Evolutionary conservation across 129 eudicot genomes (phyloP), one percentile per base, ranked within the genome.

Genomic region (Gnaphalium uliginosum): DNA sequence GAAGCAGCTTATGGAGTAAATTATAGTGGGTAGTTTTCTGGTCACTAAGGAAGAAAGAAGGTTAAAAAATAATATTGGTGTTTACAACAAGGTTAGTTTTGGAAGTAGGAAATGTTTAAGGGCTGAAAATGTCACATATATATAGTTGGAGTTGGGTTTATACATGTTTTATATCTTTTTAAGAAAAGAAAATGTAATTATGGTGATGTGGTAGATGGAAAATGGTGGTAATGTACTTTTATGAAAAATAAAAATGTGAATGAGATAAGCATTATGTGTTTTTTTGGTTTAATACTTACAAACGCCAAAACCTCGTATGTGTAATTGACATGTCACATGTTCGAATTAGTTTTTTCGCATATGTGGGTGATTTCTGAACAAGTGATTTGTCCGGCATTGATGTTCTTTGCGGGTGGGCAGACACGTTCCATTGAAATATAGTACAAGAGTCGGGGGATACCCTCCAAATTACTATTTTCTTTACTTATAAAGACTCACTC

Each of bases 71-170:
- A 41, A 23, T 5, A 39, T 7, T 39, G 57, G n/a, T 39, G 50
- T n/a, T 24, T 37, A 22, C 41, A 5, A 30, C 21, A 29, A 27
- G 5, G 24, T 22, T 25, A 27, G 68, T 72, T 65, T 63, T 68
- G 67, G 68, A 53, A 25, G 68, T 60, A 69, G 64, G 39, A 43
- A 60, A 64, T 27, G 9, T 19, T 35, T 8, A 73, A 58, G 24
- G 76, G 78, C 75, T 73, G 46, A 73, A 72, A 57, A 6, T 66
- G 75, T 43, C 63, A 56, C 43, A 21, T 54, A 66, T 73, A 21
- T 66, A 6, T 72, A 65, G 82, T 66, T 73, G 53, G 54, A 57
- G 73, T 63, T 58, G 77, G 53, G 53, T 13, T 46, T 46, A 46
- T 46, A 46, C 18, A 14, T 5, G n/a, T 46, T 14, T 11, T 43